Conservation (phyloP, 2,329 filamentous ascomycete genomes). For the Fusarium proliferatum region DNA sequence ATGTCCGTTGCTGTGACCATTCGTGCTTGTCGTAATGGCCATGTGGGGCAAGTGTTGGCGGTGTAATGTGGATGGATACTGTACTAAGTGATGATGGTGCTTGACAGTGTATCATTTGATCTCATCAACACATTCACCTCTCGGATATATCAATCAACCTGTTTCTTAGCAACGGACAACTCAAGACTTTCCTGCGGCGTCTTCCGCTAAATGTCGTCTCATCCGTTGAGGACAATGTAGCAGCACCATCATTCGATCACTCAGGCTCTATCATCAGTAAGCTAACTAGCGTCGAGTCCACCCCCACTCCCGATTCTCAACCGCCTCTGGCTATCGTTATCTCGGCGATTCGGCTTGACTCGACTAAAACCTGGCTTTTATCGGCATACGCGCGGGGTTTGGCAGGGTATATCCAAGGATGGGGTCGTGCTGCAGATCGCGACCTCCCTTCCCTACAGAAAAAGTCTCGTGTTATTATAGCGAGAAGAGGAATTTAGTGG, state of each 20-base stretch:
- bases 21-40: background rate
- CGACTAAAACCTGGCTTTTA: background rate
- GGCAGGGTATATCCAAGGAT: background rate
- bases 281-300: background rate
- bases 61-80: background rate
- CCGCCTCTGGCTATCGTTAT: background rate
- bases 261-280: background rate
- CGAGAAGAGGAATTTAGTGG: background rate
- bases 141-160: background rate
- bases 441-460: background rate
- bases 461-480: background rate
- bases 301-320: background rate
- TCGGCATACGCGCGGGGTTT: background rate
- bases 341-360: conserved; percentile 1
- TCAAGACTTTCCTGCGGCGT: background rate
- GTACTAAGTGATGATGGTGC: background rate
- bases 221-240: background rate
- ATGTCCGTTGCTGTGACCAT: background rate
- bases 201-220: background rate
- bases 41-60: background rate
- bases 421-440: background rate
- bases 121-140: background rate
- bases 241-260: conserved; percentile 3
- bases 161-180: background rate
- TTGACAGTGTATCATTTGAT: background rate